Evolutionary conservation across 495 filamentous ascomycete species (phyloP).

Genomic region (Tuber umbilicatum): DNA sequence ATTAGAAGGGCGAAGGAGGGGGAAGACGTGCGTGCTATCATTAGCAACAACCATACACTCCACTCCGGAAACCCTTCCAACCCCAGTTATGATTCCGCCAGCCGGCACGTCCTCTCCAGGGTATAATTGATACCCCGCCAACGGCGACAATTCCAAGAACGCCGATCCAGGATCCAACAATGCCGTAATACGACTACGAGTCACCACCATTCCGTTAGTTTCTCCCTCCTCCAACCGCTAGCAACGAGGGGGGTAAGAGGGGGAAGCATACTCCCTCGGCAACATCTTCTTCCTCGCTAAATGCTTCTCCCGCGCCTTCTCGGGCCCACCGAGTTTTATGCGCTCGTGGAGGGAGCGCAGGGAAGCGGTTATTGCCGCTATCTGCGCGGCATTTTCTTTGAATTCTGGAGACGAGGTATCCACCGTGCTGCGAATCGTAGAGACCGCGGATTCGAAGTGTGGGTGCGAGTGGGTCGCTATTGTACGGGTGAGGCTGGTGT

Average conservation of each 20-base stretch:
- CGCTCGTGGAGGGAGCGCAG: slow-evolving; percentile 63
- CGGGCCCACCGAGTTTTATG: slow-evolving; percentile 67
- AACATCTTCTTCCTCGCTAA: slow-evolving; percentile 87
- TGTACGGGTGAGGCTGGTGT: slow-evolving; percentile 14
- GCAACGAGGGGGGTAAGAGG: not conserved
- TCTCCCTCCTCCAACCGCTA: not conserved
- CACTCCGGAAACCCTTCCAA: slow-evolving; percentile 84
- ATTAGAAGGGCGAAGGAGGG: not conserved
- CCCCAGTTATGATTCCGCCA: slow-evolving; percentile 87
- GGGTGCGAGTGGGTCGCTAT: slow-evolving; percentile 47
- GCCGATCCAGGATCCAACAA: slow-evolving; percentile 82
- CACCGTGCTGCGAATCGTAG: slow-evolving; percentile 65
- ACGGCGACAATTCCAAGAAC: slow-evolving; percentile 81
- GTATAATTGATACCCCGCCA: slow-evolving; percentile 84
- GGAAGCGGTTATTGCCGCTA: slow-evolving; percentile 61
- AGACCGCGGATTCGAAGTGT: slow-evolving; percentile 58
- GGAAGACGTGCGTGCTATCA: slow-evolving; percentile 63
- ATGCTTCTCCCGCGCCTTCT: slow-evolving; percentile 86
- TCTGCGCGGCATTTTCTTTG: slow-evolving; percentile 71
- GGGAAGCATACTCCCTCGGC: slow-evolving; percentile 58
- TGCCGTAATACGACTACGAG: slow-evolving; percentile 61
- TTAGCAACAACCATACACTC: slow-evolving; percentile 93
- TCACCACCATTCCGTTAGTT: slow-evolving; percentile 1
- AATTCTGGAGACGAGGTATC: slow-evolving; percentile 73
- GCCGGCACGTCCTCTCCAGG: slow-evolving; percentile 75